These are phyloP conservation scores for Sphaerulina vaccinii DNA, from an alignment of 2,329 filamentous ascomycete genomes.

Conservation along the genomic window DNA sequence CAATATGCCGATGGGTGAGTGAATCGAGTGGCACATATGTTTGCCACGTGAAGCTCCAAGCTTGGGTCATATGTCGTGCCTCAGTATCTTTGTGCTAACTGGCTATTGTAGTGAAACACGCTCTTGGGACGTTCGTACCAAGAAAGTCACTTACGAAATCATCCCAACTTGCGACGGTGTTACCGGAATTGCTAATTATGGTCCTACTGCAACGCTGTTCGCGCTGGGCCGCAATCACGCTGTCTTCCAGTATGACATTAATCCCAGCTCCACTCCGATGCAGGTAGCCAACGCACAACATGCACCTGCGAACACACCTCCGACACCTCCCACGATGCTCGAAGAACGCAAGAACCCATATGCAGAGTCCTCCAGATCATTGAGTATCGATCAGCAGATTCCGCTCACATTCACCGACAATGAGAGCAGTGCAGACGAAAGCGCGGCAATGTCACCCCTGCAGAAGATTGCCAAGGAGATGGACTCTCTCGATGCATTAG, in stretches of 20 bases:
- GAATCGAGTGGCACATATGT: background rate
- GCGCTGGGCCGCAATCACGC: conserved; percentile 84
- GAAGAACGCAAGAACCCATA: conserved; percentile 62
- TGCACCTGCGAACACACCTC: conserved; percentile 71
- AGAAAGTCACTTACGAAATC: conserved; percentile 85
- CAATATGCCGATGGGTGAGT: conserved; percentile 88
- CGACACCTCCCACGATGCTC: conserved; percentile 78
- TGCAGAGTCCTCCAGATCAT: conserved; percentile 30
- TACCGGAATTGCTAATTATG: conserved; percentile 80
- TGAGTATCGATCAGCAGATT: conserved; percentile 27
- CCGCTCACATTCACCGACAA: conserved; percentile 48
- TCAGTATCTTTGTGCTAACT: conserved; percentile 1
- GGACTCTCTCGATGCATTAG: conserved; percentile 59
- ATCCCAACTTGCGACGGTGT: conserved; percentile 83
- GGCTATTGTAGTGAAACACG: conserved; percentile 66
- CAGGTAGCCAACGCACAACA: conserved; percentile 89
- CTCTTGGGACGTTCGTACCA: conserved; percentile 97
- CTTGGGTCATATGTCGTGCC: background rate
- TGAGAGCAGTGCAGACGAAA: conserved; percentile 72
- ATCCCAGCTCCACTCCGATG: conserved; percentile 64
- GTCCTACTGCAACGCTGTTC: conserved; percentile 86
- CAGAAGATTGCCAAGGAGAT: conserved; percentile 73
- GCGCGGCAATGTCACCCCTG: conserved; percentile 62
- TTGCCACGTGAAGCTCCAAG: background rate
- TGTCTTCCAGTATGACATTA: conserved; percentile 92